phyloP scores from a whole-genome alignment of 1,139 yeast genomes.

The Suhomyces atakaporum region DNA sequence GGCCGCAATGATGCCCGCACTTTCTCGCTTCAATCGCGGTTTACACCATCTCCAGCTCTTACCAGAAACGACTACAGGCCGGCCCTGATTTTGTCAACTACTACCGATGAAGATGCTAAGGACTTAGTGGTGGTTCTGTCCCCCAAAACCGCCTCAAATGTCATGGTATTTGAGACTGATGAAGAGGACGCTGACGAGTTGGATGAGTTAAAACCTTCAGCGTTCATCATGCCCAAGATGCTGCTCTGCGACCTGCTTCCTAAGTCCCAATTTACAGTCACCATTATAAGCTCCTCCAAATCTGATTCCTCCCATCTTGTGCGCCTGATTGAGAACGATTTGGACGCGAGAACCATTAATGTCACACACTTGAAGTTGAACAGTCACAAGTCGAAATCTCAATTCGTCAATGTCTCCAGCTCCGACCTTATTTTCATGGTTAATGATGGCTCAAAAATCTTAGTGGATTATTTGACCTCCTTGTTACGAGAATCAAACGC shows the following conservation, averaged over 20 bases:
- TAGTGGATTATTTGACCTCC: conserved; percentile 28
- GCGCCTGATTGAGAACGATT: conserved; percentile 16
- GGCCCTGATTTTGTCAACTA: conserved; percentile 27
- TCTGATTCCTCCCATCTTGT: conserved; percentile 28
- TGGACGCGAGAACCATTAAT: conserved; percentile 13
- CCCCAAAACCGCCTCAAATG: conserved; percentile 18
- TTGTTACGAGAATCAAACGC: conserved; percentile 8
- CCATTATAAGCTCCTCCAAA: conserved; percentile 24
- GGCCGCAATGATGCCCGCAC: too few relatives aligned
- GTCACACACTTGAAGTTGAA: conserved; percentile 21
- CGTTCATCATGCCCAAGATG: conserved; percentile 45
- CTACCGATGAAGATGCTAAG: conserved; percentile 29
- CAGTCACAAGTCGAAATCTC: background rate
- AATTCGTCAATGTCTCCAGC: conserved; percentile 12
- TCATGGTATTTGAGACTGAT: conserved; percentile 47
- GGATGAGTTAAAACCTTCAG: conserved; percentile 21
- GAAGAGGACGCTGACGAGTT: conserved; percentile 40
- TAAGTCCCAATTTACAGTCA: conserved; percentile 16
- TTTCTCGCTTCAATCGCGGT: conserved; percentile 2
- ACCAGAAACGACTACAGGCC: conserved; percentile 12
- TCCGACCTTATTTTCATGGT: conserved; percentile 38
- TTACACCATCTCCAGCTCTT: conserved; percentile 5
- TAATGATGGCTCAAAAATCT: conserved; percentile 42
- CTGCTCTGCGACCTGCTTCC: conserved; percentile 13
- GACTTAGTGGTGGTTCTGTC: conserved; percentile 21